Evolutionary conservation across 306 rosid species (phyloP), one percentile per base, ranked within the genome.

Genomic region (Macrotyloma uniflorum): DNA sequence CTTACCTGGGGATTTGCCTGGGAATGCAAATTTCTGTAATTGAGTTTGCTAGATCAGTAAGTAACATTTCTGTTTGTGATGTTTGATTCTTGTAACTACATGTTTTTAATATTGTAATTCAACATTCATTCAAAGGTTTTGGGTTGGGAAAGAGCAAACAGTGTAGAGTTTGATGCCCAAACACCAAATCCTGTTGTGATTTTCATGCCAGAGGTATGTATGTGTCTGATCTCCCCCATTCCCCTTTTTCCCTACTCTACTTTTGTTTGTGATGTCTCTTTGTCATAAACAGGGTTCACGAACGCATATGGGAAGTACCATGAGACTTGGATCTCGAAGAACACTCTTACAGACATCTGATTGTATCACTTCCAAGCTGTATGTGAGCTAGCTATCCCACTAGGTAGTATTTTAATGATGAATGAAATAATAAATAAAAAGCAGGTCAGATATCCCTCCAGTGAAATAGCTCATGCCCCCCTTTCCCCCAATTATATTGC

Each of bases 251-350:
- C 69, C 47, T 18, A 18, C 23, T 79, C 18, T 8, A 58, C 19
- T 18, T 78, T 5, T 42, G 53, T 32, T 73, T 80, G 75, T 69
- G 23, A 28, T 16, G 33, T 28, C 42, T 57, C 67, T 74, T 42
- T 40, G 55, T 46, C 43, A 35, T 32, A 22, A 70, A 30, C 80
- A 95, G 99, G 99, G 96, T 74, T 95, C 99, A 42, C 88, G 89
- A 85, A 95, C 99, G 2, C 99, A 93, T 79, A 95, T 93, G 98
- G 99, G 99, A 76, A 93, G 93, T 83, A 93, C 99, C 55, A 93
- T 95, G 99, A 88, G 99, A 83, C 91, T 95, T 67, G 99, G 99
- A 88, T 91, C 97, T 82, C 92, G 99, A 69, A 91, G 80, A 88
- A 95, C 99, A 53, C 85, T 91, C 64, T 86, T 95, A 64, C 91